Evolutionary conservation across 352 stramenopile genomes (phyloP).

Genomic region (Phytophthora fragariaefolia): DNA sequence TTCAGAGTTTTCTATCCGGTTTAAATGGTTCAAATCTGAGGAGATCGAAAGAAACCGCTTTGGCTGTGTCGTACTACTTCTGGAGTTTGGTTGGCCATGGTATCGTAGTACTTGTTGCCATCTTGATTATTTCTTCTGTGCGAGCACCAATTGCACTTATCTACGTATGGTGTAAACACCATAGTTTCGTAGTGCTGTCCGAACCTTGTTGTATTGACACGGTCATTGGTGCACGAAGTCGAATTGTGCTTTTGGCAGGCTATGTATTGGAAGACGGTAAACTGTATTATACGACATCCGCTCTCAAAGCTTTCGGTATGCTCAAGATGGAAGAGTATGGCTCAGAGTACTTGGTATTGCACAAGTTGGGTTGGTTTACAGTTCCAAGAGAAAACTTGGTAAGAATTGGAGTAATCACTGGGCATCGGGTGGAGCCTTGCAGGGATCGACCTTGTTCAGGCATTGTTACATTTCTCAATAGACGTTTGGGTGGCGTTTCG

Average conservation of each 20-base stretch:
- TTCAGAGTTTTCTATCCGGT: slow-evolving; percentile 15
- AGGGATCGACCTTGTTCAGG: slow-evolving; percentile 11
- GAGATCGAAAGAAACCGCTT: slow-evolving; percentile 4
- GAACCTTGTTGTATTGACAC: slow-evolving; percentile 15
- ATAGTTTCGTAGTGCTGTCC: background rate
- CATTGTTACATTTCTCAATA: slow-evolving; percentile 11
- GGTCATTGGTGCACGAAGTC: background rate
- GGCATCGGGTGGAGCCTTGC: slow-evolving; percentile 6
- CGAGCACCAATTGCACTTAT: background rate
- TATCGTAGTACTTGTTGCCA: slow-evolving; percentile 4
- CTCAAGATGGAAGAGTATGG: slow-evolving; percentile 18
- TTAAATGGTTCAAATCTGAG: slow-evolving; percentile 17
- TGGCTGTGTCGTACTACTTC: slow-evolving; percentile 18
- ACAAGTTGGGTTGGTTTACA: slow-evolving; percentile 18
- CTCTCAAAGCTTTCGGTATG: slow-evolving; percentile 14
- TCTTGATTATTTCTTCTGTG: slow-evolving; percentile 5
- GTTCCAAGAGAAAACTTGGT: slow-evolving; percentile 13
- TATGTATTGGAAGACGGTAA: slow-evolving; percentile 7
- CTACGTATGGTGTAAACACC: slow-evolving; percentile 17
- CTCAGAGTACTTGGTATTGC: slow-evolving; percentile 11
- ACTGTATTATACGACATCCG: slow-evolving; percentile 7
- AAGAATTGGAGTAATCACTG: slow-evolving; percentile 4
- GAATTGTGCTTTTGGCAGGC: slow-evolving; percentile 5
- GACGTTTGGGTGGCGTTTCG: background rate
- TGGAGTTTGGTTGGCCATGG: slow-evolving; percentile 17